These are phyloP conservation scores for Zymoseptoria crescenta DNA, from an alignment of 2,329 filamentous ascomycete genomes.

Conservation along the genomic window DNA sequence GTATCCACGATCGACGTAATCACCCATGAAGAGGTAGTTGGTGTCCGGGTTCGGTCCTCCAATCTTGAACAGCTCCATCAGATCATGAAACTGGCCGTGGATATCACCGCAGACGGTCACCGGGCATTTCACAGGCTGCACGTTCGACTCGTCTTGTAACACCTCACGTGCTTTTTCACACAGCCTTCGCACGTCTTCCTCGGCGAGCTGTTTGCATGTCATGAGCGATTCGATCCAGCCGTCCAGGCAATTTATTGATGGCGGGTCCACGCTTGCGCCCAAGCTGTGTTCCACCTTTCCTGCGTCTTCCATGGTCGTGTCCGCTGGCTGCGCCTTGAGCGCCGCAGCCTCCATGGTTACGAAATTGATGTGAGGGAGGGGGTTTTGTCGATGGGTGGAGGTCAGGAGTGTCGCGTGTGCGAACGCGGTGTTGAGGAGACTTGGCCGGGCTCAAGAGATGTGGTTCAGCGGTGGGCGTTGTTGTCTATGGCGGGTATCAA, in stretches of 20 bases:
- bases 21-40: slow-evolving; percentile 99
- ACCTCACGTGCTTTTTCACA: slow-evolving; percentile 98
- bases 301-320: slow-evolving; percentile 99
- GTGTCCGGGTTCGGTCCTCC: slow-evolving; percentile 96
- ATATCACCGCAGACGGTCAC: slow-evolving; percentile 99
- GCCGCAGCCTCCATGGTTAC: slow-evolving; percentile 28
- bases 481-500: neutral
- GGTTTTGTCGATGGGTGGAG: neutral
- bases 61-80: slow-evolving; percentile 99
- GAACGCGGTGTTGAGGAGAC: neutral
- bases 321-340: slow-evolving; percentile 34
- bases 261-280: slow-evolving; percentile 65
- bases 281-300: slow-evolving; percentile 74
- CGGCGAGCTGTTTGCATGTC: slow-evolving; percentile 95
- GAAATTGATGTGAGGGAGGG: slow-evolving; percentile 2
- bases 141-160: slow-evolving; percentile 94
- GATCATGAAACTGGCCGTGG: slow-evolving; percentile 95
- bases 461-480: neutral
- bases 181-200: slow-evolving; percentile 88
- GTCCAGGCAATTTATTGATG: slow-evolving; percentile 86
- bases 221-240: slow-evolving; percentile 98
- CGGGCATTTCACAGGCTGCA: slow-evolving; percentile 98
- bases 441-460: neutral
- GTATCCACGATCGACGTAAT: slow-evolving; percentile 98
- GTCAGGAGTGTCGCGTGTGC: neutral